phyloP scores from a whole-genome alignment of 345 rosid genomes.

The Citrus sp. region DNA sequence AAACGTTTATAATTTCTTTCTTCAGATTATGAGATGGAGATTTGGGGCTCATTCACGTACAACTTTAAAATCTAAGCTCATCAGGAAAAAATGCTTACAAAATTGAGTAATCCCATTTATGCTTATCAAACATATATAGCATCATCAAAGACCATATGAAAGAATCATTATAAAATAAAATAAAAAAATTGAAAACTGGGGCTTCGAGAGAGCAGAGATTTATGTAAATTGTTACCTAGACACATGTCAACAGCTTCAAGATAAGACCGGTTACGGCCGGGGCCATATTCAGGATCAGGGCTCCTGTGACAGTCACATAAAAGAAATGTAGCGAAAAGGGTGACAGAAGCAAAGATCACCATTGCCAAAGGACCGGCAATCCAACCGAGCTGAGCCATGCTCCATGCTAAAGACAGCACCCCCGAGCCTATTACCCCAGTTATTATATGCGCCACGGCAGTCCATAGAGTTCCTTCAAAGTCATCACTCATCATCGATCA shows the following conservation, averaged over 20 bases:
- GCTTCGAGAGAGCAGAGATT: neutral
- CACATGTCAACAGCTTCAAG: slow-evolving; percentile 29
- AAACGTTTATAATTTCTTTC: too few relatives aligned
- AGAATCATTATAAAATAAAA: neutral
- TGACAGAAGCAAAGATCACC: slow-evolving; percentile 41
- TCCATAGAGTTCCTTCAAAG: slow-evolving; percentile 38
- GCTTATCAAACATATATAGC: neutral
- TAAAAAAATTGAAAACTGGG: neutral
- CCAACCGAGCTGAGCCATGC: slow-evolving; percentile 71
- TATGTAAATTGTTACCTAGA: slow-evolving; percentile 23
- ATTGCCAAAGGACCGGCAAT: slow-evolving; percentile 55
- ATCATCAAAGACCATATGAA: neutral
- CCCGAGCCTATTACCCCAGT: slow-evolving; percentile 58
- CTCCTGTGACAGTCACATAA: slow-evolving; percentile 52
- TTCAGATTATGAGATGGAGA: too few relatives aligned
- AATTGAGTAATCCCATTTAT: neutral
- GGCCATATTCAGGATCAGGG: slow-evolving; percentile 55
- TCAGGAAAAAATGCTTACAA: too few relatives aligned
- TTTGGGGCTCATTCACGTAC: too few relatives aligned
- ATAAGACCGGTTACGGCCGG: slow-evolving; percentile 29
- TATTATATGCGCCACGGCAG: slow-evolving; percentile 50
- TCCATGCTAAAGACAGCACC: slow-evolving; percentile 69
- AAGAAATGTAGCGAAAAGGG: slow-evolving; percentile 42
- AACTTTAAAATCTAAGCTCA: neutral
- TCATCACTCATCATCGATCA: too few relatives aligned